Conservation (phyloP, 495 filamentous ascomycete genomes). For the Monascus purpureus region DNA sequence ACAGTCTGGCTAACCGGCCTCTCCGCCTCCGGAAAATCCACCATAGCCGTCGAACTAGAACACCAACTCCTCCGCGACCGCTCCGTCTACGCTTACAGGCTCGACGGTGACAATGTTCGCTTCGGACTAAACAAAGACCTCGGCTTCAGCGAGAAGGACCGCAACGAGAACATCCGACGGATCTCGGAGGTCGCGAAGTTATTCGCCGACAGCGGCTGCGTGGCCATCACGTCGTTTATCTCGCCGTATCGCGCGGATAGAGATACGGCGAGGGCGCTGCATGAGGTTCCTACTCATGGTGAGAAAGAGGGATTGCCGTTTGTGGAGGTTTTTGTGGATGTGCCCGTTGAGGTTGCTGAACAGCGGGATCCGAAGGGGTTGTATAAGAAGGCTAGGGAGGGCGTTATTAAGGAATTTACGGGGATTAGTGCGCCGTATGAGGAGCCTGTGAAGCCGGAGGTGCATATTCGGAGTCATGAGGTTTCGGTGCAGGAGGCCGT, state of each 20-base stretch:
- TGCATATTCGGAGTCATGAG: conserved; percentile 66
- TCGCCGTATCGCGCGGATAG: conserved; percentile 84
- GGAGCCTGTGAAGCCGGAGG: conserved; percentile 72
- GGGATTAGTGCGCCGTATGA: conserved; percentile 89
- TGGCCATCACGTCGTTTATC: conserved; percentile 93
- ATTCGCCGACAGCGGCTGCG: conserved; percentile 76
- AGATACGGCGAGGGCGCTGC: conserved; percentile 63
- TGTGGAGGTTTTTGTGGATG: conserved; percentile 84
- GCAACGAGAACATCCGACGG: conserved; percentile 92
- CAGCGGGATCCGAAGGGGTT: conserved; percentile 89
- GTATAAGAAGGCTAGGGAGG: conserved; percentile 89
- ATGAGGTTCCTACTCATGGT: conserved; percentile 39
- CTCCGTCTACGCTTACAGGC: conserved; percentile 71
- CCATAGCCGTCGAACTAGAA: conserved; percentile 88
- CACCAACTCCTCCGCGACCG: conserved; percentile 71
- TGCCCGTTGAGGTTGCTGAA: conserved; percentile 84
- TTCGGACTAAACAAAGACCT: conserved; percentile 97
- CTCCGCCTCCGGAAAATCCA: conserved; percentile 90
- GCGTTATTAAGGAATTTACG: conserved; percentile 94
- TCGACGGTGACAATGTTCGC: conserved; percentile 97
- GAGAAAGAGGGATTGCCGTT: conserved; percentile 57
- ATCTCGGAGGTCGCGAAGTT: conserved; percentile 95
- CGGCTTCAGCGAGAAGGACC: conserved; percentile 82
- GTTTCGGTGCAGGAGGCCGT: conserved; percentile 76
- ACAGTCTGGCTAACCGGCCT: conserved; percentile 98